A percentile compares a stretch with the other conserved stretches of the same genome.
These are phyloP conservation scores for Ramaria rubella DNA, from an alignment of 768 basidiomycete species.

Conservation along the genomic window DNA sequence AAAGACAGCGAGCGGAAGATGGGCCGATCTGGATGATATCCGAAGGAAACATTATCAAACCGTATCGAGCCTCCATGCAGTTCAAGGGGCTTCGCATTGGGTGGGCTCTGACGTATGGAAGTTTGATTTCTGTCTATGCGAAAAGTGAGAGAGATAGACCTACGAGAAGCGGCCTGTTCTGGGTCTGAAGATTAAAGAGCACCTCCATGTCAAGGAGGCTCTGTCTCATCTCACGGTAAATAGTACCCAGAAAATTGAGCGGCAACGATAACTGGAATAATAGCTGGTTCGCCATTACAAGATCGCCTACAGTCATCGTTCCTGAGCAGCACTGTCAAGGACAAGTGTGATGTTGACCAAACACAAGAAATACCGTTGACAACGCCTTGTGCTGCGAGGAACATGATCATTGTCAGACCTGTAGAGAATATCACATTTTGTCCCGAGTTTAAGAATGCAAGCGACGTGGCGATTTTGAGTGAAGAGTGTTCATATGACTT, in stretches of 20 bases:
- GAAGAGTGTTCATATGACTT: constrained; percentile 84
- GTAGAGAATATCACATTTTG: constrained; percentile 95
- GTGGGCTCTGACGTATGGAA: constrained; percentile 49
- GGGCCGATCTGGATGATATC: constrained; percentile 83
- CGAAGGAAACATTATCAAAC: constrained; percentile 90
- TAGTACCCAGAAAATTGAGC: constrained; percentile 93
- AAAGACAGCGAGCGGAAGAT: constrained; percentile 89
- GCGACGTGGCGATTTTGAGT: constrained; percentile 89
- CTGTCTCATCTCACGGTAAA: constrained; percentile 95
- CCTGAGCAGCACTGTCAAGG: constrained; percentile 38
- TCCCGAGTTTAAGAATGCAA: constrained; percentile 91
- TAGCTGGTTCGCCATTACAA: constrained; percentile 98
- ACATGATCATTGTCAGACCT: constrained; percentile 92
- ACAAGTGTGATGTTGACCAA: neutral
- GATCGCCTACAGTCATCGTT: constrained; percentile 95
- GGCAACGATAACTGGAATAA: constrained; percentile 96
- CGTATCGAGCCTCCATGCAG: constrained; percentile 81
- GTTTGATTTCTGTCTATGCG: neutral
- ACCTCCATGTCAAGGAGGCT: constrained; percentile 97
- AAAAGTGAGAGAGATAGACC: constrained; percentile 10
- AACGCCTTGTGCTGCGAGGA: constrained; percentile 91
- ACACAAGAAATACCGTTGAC: constrained; percentile 56
- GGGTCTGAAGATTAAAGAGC: constrained; percentile 80
- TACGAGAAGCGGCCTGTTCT: constrained; percentile 67
- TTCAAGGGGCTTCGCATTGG: constrained; percentile 57